Base-by-base conservation (phyloP, 2,329 filamentous ascomycete genomes). In the Colletotrichum australisinense region DNA sequence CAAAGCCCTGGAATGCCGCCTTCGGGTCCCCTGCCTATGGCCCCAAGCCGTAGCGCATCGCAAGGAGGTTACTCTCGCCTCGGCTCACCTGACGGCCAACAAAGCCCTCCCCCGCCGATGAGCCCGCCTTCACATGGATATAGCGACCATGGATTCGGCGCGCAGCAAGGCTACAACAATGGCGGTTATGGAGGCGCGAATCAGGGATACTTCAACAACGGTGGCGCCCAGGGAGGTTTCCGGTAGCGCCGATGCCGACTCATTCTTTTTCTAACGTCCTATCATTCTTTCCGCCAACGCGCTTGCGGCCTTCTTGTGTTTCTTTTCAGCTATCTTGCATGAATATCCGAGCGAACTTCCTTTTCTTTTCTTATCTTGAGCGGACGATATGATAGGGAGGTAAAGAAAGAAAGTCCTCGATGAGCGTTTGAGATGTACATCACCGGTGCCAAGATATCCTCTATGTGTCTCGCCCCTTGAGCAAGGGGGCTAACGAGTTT, bases 71-170 rank as follows among this genome's bases (percentile, higher is more conserved):
- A 76, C 65, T 63, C 67, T 26, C 55, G 68, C 26, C 32, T 74
- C 55, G 75, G 71, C 28, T 72, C 63, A 24, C 71, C 75, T 11
- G 67, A 69, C n/a, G 35, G 56, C n/a, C 68, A 46, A 16, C 68
- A 75, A 22, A 75, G 74, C 56, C 74, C 74, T 38, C 72, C 72
- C 35, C 68, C 72, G 53, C 72, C 72, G 19, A 72, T 75, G 68
- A 74, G 69, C 52, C 67, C 72, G 12, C 72, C 72, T 46, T 58
- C 55, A 8, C 60, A 65, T 14, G 68, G 75, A 52, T 63, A 67
- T 53, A 59, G 49, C 46, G 63, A 65, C 32, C 57, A 74, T 22
- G 55, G 67, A 30, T 72, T 67, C 32, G 49, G 72, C 35, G 53
- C 58, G 49, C 65, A 75, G 42, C 73, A 75, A 35, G 24, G 57